Evolutionary conservation across 768 basidiomycete genomes (phyloP), one percentile per base, ranked within the genome.

Genomic region (Clitopilus hobsonii): DNA sequence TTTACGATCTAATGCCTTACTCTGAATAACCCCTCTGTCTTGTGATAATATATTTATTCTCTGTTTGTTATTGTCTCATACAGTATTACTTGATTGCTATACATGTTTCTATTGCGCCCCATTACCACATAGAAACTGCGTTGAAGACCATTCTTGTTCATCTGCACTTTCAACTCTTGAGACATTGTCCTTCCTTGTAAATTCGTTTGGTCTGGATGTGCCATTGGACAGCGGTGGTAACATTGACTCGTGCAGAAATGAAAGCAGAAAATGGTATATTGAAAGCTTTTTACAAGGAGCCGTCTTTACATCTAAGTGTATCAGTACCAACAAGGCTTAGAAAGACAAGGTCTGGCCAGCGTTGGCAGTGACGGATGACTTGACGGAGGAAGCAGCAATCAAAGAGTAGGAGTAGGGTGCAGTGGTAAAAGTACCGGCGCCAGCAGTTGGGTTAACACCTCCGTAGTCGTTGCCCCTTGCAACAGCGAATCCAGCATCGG

Each of bases 401-500:
- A 75, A 63, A 38, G 58, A 59, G 61, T 71, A 71, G 28, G 64
- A 58, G 61, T 75, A 73, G 7, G 74, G 70, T 10, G 73, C 58
- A n/a, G 54, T 36, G 28, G 68, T 69, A 61, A 74, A 73, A 16
- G 60, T 63, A 25, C 71, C 73, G 36, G 51, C 52, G 16, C 63
- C 70, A 2, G 68, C 73, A 13, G 68, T 66, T 66, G 70, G 68
- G 16, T 54, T 49, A 18, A 63, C 70, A 27, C 65, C 69, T 50
- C 70, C 71, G 27, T 69, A 69, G 61, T 72, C 69, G 52, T 73
- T 73, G 13, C 72, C 74, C 28, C 52, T 62, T 23, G 72, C 72
- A 29, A 74, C 73, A 51, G 73, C 75, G 50, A 66, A 78, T 8
- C 76, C 76, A 4, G 55, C 69, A 51, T 75, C 71, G 49, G 74